Percentiles rank a stretch among this genome's conserved stretches.
These are phyloP conservation scores for Hemerocallis citrina DNA, from an alignment of 106 monocot species.

Conservation along the genomic window DNA sequence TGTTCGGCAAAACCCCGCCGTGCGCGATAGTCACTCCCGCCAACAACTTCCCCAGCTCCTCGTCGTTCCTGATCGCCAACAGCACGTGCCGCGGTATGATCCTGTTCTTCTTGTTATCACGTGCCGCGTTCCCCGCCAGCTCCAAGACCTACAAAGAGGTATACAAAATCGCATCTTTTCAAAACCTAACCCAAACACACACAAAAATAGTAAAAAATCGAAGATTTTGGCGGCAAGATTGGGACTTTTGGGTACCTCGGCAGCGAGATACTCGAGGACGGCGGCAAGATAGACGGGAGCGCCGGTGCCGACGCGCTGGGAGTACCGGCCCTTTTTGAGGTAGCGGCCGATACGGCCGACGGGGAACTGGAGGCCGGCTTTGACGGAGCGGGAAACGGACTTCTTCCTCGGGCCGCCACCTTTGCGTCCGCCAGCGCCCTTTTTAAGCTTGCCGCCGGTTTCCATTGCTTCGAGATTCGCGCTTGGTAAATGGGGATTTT, in stretches of 20 bases:
- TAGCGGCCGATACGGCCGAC: slow-evolving; percentile 33
- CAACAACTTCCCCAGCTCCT: too few relatives aligned
- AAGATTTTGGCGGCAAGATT: too few relatives aligned
- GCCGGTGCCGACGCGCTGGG: too few relatives aligned
- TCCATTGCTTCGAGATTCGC: slow-evolving; percentile 10
- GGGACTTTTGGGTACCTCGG: too few relatives aligned
- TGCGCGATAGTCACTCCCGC: too few relatives aligned
- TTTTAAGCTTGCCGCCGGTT: slow-evolving; percentile 3
- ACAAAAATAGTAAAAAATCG: too few relatives aligned
- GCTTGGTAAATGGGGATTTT: too few relatives aligned
- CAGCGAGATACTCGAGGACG: too few relatives aligned
- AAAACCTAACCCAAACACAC: too few relatives aligned
- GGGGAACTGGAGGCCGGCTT: slow-evolving; percentile 40
- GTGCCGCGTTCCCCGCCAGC: slow-evolving; percentile 14
- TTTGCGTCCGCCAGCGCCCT: slow-evolving; percentile 16
- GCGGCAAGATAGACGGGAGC: too few relatives aligned
- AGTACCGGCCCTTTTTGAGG: slow-evolving; percentile 50
- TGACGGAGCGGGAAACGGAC: slow-evolving; percentile 8
- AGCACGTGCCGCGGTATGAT: slow-evolving; percentile 6
- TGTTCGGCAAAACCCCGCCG: too few relatives aligned
- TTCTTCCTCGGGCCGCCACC: slow-evolving; percentile 16
- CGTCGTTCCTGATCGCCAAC: background rate
- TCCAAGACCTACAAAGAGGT: slow-evolving; percentile 16
- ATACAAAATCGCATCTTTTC: too few relatives aligned
- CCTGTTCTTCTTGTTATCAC: slow-evolving; percentile 16